These are phyloP conservation scores for Marchantia paleacea DNA, from an alignment of 225 moss, liverwort and hornwort genomes.

Conservation along the genomic window DNA sequence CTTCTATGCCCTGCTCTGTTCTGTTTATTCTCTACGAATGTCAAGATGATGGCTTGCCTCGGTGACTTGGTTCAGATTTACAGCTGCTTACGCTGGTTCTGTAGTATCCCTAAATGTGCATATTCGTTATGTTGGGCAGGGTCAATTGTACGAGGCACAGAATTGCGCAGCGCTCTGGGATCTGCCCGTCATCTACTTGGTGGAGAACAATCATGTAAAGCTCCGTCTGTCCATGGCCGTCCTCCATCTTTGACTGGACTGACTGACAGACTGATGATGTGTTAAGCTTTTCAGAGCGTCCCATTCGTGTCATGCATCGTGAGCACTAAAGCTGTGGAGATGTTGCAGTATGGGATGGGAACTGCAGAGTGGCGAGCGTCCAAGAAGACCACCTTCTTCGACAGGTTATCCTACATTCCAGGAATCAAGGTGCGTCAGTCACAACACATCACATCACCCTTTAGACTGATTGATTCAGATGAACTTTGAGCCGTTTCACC, in stretches of 20 bases:
- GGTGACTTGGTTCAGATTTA: background rate
- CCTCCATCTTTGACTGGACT: background rate
- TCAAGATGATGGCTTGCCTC: background rate
- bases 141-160: constrained; percentile 84
- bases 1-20: background rate
- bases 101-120: too few relatives aligned
- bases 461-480: background rate
- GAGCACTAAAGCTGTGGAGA: background rate
- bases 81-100: background rate
- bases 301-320: background rate
- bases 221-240: background rate
- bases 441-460: background rate
- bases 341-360: constrained; percentile 91
- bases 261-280: too few relatives aligned
- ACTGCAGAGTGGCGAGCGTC: constrained; percentile 90
- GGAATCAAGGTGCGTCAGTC: constrained; percentile 73
- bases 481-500: background rate
- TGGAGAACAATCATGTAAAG: constrained; percentile 97
- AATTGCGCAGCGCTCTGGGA: constrained; percentile 84
- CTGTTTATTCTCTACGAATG: background rate
- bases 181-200: constrained; percentile 79
- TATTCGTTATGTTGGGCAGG: constrained; percentile 38
- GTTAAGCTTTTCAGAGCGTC: background rate
- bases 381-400: constrained; percentile 76
- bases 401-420: constrained; percentile 74